Evolutionary conservation across 495 filamentous ascomycete genomes (phyloP), one percentile per base, ranked within the genome.

Genomic region (Neurospora sp.): DNA sequence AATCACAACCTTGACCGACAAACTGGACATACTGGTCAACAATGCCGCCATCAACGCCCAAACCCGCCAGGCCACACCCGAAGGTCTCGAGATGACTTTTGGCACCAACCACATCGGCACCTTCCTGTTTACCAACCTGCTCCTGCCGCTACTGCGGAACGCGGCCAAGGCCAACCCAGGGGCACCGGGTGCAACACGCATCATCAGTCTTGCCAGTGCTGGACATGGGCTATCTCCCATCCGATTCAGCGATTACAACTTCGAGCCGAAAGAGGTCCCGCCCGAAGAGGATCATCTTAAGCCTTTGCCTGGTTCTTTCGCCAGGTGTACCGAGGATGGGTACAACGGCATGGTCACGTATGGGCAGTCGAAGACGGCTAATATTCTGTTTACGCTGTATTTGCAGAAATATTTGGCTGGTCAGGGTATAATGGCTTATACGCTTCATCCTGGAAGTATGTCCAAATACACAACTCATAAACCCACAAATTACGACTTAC

Each of bases 41-140:
- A 90, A 89, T 69, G 87, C 87, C 8, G 86, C 85, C 20, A 76
- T 80, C 41, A 77, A 77, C 65, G 77, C 80, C 4, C 80, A 81
- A 1, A 78, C 79, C 0, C 76, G 78, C 20, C 77, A 74, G 69
- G 79, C 68, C 71, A 83, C 74, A 0, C 82, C 76, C 70, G 82
- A 85, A 53, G 82, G 86, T 16, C 88, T 89, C 78, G 85, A 88
- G 71, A 81, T 86, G 75, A 89, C 90, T 77, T 83, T 86, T 1
- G 82, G 85, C 39, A 86, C 85, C 16, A 90, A 90, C 75, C 87
- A 90, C 73, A 83, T 88, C 38, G 88, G 87, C 0, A 86, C 88
- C 37, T 89, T 89, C 61, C 78, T 90, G 6, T 80, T 91, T 39
- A 89, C 87, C 6, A 87, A 86, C 74, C 74, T 90, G 70, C 80